These are phyloP conservation scores for Microcyclosporella mali DNA, from an alignment of 2,329 filamentous ascomycete genomes.

Conservation along the genomic window DNA sequence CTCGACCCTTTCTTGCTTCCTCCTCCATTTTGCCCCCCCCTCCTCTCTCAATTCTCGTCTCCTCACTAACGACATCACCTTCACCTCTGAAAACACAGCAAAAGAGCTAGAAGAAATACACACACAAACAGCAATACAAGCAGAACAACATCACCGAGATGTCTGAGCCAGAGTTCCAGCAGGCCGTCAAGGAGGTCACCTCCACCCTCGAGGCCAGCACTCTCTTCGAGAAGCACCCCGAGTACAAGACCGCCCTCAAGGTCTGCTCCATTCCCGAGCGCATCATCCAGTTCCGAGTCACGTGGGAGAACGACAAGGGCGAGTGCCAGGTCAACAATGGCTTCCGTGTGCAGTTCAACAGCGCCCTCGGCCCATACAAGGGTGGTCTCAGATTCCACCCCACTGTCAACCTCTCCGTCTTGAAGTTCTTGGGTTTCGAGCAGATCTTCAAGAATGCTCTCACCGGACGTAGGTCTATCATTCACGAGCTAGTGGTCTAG, in stretches of 20 bases:
- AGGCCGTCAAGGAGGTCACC: constrained; percentile 61
- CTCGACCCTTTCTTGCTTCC: constrained; percentile 3
- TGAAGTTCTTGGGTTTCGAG: constrained; percentile 99
- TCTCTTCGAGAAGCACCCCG: constrained; percentile 88
- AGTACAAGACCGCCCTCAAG: constrained; percentile 85
- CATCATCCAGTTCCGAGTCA: constrained; percentile 92
- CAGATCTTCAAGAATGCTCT: constrained; percentile 99
- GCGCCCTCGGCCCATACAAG: constrained; percentile 94
- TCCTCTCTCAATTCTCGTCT: constrained; percentile 1
- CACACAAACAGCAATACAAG: background rate
- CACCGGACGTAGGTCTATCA: constrained; percentile 68
- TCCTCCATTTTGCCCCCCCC: background rate
- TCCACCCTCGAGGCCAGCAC: constrained; percentile 90
- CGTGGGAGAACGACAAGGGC: constrained; percentile 93
- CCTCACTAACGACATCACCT: background rate
- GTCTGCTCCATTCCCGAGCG: constrained; percentile 90
- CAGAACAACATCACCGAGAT: constrained; percentile 56
- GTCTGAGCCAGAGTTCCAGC: constrained; percentile 93
- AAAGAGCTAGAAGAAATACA: background rate
- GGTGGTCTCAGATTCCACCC: constrained; percentile 94
- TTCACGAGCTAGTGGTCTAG: background rate
- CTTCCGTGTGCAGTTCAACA: constrained; percentile 98
- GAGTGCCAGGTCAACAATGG: constrained; percentile 86
- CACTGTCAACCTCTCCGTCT: constrained; percentile 66
- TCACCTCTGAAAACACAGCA: background rate